phyloP scores from a whole-genome alignment of 148 eudicot species.

The Silene uniflora region DNA sequence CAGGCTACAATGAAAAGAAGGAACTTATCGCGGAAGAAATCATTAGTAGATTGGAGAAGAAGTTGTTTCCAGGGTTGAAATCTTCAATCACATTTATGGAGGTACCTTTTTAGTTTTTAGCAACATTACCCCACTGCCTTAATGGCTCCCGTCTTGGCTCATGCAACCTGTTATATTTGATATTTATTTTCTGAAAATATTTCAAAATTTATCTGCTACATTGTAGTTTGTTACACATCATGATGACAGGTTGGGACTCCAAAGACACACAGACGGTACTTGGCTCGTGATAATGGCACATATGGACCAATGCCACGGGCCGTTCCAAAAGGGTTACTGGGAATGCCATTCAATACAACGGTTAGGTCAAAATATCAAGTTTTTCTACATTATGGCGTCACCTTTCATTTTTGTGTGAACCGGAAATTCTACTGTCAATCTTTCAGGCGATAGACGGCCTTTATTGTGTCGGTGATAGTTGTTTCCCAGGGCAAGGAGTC shows the following conservation, averaged over 20 bases:
- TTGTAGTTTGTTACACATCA: neutral
- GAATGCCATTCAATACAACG: conserved; percentile 99
- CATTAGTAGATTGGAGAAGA: conserved; percentile 81
- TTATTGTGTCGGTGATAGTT: conserved; percentile 98
- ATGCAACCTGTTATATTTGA: too few species aligned
- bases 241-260: conserved; percentile 80
- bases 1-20: conserved; percentile 77
- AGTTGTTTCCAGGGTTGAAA: conserved; percentile 87
- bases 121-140: neutral
- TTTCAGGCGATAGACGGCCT: conserved; percentile 80
- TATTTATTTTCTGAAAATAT: too few species aligned
- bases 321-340: conserved; percentile 75
- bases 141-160: too few species aligned
- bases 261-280: conserved; percentile 87
- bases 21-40: conserved; percentile 76
- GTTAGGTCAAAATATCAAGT: conserved; percentile 37
- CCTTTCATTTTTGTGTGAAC: neutral
- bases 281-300: conserved; percentile 97
- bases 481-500: conserved; percentile 98
- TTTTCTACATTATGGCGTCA: neutral
- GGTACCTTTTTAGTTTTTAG: conserved; percentile 34
- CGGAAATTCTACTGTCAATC: conserved; percentile 16
- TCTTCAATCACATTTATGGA: conserved; percentile 74
- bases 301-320: conserved; percentile 93
- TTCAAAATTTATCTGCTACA: too few species aligned